phyloP scores from a whole-genome alignment of 768 basidiomycete species.

The Psilocybe tampanensis region DNA sequence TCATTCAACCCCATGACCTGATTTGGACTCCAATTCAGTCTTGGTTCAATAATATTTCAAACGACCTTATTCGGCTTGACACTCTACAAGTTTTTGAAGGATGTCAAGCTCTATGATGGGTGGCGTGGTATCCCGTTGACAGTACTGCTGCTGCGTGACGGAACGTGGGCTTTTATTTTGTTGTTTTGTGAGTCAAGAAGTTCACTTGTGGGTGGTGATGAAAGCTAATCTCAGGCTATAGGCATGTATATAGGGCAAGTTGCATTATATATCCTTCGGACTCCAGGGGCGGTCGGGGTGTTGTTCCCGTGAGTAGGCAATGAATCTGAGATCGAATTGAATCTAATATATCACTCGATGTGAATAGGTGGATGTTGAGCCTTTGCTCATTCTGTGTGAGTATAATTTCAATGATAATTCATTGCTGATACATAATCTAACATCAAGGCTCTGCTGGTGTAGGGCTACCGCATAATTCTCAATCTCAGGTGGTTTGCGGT shows the following conservation, averaged over 20 bases:
- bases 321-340: neutral
- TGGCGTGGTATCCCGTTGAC: conserved; percentile 43
- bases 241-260: conserved; percentile 26
- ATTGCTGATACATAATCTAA: too few species aligned
- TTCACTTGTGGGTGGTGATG: neutral
- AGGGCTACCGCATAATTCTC: neutral
- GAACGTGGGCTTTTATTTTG: conserved; percentile 42
- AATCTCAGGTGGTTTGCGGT: conserved; percentile 46
- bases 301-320: neutral
- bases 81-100: conserved; percentile 32
- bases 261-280: conserved; percentile 20
- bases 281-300: neutral
- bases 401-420: neutral
- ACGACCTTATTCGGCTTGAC: conserved; percentile 39
- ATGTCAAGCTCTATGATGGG: conserved; percentile 29
- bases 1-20: neutral
- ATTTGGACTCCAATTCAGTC: conserved; percentile 19
- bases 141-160: conserved; percentile 43
- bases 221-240: neutral
- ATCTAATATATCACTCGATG: neutral
- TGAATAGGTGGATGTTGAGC: neutral
- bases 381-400: conserved; percentile 5
- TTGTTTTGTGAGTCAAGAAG: conserved; percentile 35
- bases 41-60: conserved; percentile 36
- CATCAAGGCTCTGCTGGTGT: neutral